These are phyloP conservation scores for Rostrohypoxylon terebratum DNA, from an alignment of 495 filamentous ascomycete genomes.

Conservation along the genomic window DNA sequence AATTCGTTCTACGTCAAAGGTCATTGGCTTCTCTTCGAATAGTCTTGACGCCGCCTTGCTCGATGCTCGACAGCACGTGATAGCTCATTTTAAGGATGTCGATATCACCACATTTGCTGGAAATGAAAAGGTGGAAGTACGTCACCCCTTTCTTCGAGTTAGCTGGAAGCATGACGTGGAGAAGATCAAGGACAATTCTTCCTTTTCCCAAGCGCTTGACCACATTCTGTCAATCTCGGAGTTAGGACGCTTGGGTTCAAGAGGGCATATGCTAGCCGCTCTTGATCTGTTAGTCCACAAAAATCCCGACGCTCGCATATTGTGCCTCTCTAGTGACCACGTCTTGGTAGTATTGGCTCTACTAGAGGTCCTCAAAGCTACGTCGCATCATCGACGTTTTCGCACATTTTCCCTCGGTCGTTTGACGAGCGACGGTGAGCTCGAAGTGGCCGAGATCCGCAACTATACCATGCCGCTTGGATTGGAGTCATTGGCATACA, in stretches of 20 bases:
- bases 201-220: background rate
- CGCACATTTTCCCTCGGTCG: slow-evolving; percentile 9
- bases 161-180: slow-evolving; percentile 51
- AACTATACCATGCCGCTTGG: background rate
- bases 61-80: background rate
- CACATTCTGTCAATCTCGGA: background rate
- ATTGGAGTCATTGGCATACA: slow-evolving; percentile 8
- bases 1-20: slow-evolving; percentile 2
- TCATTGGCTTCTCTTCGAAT: slow-evolving; percentile 6
- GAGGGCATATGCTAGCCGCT: slow-evolving; percentile 17
- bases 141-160: slow-evolving; percentile 42
- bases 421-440: slow-evolving; percentile 9
- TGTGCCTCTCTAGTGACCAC: slow-evolving; percentile 26
- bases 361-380: slow-evolving; percentile 7
- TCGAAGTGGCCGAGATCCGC: slow-evolving; percentile 19
- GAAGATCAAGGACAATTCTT: slow-evolving; percentile 1
- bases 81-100: slow-evolving; percentile 10
- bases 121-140: slow-evolving; percentile 12
- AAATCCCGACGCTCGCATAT: slow-evolving; percentile 33
- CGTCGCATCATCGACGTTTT: slow-evolving; percentile 16
- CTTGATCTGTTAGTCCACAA: slow-evolving; percentile 40
- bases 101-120: slow-evolving; percentile 2
- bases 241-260: background rate
- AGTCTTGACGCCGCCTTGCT: background rate
- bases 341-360: background rate